phyloP scores from a whole-genome alignment of 768 basidiomycete genomes.

The Leucogyrophana mollusca region DNA sequence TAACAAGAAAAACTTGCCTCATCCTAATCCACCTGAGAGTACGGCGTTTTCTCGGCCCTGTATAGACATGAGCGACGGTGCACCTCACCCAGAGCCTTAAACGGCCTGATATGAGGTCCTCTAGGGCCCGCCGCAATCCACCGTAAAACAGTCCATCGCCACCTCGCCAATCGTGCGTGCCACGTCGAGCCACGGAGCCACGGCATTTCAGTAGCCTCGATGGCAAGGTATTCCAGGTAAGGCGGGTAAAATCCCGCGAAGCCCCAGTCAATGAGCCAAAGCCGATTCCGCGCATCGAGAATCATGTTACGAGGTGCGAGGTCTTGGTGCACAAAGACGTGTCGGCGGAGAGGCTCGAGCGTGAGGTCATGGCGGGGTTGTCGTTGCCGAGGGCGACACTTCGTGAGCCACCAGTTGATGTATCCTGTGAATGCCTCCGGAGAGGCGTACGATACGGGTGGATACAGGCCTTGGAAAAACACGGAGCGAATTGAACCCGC shows the following conservation, averaged over 20 bases:
- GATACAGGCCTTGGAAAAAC: neutral
- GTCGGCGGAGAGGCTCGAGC: neutral
- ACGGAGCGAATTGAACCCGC: neutral
- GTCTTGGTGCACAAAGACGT: slow-evolving; percentile 14
- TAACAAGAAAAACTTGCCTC: no score
- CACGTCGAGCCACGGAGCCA: neutral
- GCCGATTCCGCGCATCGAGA: slow-evolving; percentile 4
- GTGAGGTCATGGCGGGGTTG: slow-evolving; percentile 1
- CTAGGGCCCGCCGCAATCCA: neutral
- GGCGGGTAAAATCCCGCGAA: slow-evolving; percentile 15
- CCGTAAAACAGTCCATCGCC: slow-evolving; percentile 2
- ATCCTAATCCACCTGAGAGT: neutral
- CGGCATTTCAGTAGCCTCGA: slow-evolving; percentile 4
- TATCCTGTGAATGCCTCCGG: slow-evolving; percentile 4
- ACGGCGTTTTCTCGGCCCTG: neutral
- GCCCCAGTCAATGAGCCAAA: slow-evolving; percentile 21
- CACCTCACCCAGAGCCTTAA: neutral
- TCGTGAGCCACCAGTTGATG: slow-evolving; percentile 4
- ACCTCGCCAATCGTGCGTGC: neutral
- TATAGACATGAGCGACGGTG: slow-evolving; percentile 1
- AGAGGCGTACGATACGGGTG: neutral
- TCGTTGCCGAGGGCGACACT: neutral
- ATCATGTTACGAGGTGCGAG: slow-evolving; percentile 14
- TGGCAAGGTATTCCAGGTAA: slow-evolving; percentile 11
- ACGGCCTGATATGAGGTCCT: neutral